These are phyloP conservation scores for Xylariales sp. DNA, from an alignment of 2,329 filamentous ascomycete genomes.

Conservation along the genomic window DNA sequence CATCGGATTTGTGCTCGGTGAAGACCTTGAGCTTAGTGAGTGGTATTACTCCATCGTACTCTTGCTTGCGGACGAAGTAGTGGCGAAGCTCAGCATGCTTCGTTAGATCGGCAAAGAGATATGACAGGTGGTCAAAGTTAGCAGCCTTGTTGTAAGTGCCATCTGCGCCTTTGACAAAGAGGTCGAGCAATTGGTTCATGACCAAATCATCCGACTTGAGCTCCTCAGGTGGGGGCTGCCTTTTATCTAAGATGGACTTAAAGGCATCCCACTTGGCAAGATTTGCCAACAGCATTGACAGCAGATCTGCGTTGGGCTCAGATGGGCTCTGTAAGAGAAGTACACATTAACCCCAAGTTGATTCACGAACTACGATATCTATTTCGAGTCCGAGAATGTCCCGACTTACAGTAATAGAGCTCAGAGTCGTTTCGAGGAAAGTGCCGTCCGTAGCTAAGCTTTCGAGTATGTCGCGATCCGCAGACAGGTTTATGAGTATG, in stretches of 20 bases:
- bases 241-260: conserved; percentile 62
- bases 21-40: conserved; percentile 91
- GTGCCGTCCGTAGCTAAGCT: conserved; percentile 70
- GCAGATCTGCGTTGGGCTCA: conserved; percentile 77
- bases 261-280: conserved; percentile 75
- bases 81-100: conserved; percentile 71
- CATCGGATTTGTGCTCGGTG: conserved; percentile 79
- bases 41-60: conserved; percentile 80
- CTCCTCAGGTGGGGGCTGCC: conserved; percentile 63
- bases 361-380: no score
- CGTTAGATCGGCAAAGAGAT: conserved; percentile 88
- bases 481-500: conserved; percentile 82
- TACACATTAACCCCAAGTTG: no score
- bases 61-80: conserved; percentile 69
- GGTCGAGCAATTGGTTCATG: conserved; percentile 88
- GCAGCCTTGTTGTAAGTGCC: conserved; percentile 79
- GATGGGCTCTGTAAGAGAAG: conserved; percentile 59
- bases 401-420: conserved; percentile 65
- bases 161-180: conserved; percentile 89
- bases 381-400: no score
- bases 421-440: conserved; percentile 71
- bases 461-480: conserved; percentile 71
- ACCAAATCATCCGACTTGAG: conserved; percentile 68
- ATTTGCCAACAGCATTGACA: conserved; percentile 92
- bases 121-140: conserved; percentile 88